phyloP scores from a whole-genome alignment of 2,329 filamentous ascomycete genomes.

The Sclerotinia glacialis region DNA sequence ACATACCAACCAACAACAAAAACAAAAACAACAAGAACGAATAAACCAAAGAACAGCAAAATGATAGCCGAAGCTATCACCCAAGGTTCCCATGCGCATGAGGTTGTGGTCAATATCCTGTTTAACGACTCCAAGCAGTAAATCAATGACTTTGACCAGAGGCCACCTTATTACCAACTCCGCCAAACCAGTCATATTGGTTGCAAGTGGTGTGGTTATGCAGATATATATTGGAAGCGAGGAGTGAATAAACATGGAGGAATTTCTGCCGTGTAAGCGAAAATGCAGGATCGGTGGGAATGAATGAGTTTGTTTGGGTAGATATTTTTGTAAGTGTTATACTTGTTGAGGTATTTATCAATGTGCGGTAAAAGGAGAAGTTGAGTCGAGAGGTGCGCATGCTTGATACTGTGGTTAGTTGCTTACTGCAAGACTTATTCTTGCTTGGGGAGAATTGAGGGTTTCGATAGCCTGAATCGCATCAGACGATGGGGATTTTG shows the following conservation, averaged over 20 bases:
- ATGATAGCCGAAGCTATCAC: background rate
- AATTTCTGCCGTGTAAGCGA: background rate
- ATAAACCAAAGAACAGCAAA: background rate
- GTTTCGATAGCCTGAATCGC: no score
- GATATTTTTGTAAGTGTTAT: background rate
- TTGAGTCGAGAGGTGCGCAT: background rate
- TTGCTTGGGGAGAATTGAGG: no score
- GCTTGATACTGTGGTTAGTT: no score
- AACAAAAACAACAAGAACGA: background rate
- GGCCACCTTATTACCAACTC: background rate
- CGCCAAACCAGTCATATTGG: background rate
- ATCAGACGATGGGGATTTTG: no score
- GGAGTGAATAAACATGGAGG: background rate
- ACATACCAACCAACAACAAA: background rate
- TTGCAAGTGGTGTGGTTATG: background rate
- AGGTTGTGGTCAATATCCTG: background rate
- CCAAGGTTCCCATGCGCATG: background rate
- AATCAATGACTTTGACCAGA: background rate
- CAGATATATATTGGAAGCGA: background rate
- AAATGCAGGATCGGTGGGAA: background rate
- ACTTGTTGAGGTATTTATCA: background rate
- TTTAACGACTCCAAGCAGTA: background rate
- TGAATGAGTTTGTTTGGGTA: background rate
- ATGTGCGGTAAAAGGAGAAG: background rate
- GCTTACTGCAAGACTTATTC: no score